Evolutionary conservation across 768 basidiomycete species (phyloP).

Genomic region (Leccinum ochraceum): DNA sequence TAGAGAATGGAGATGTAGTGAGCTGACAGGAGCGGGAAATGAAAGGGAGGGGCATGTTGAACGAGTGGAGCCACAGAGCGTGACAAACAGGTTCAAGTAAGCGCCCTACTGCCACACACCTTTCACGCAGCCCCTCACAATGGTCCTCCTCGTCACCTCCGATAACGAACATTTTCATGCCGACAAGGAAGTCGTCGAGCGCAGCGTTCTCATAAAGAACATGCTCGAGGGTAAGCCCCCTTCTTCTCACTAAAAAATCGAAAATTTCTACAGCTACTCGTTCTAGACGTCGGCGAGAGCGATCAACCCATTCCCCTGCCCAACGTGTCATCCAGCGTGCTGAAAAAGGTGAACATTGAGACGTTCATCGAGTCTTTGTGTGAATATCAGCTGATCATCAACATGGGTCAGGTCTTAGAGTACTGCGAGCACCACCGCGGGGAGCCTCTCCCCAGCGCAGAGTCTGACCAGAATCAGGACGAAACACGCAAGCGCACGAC

Average conservation of each 20-base stretch:
- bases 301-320: constrained; percentile 94
- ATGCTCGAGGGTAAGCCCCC: constrained; percentile 90
- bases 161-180: constrained; percentile 95
- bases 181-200: constrained; percentile 93
- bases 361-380: constrained; percentile 3
- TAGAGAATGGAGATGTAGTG: constrained; percentile 51
- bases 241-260: neutral
- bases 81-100: constrained; percentile 7
- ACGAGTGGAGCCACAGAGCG: constrained; percentile 13
- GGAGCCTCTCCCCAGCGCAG: constrained; percentile 90
- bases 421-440: constrained; percentile 99
- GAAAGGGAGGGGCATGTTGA: constrained; percentile 30
- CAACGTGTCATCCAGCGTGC: constrained; percentile 88
- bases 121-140: constrained; percentile 31
- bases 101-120: constrained; percentile 1
- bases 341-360: constrained; percentile 73
- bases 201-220: constrained; percentile 96
- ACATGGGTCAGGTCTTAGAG: constrained; percentile 77
- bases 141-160: constrained; percentile 90
- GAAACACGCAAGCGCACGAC: constrained; percentile 98
- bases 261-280: neutral
- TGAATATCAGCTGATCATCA: constrained; percentile 4
- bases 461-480: constrained; percentile 79
- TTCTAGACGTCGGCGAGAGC: constrained; percentile 86
- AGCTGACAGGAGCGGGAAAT: constrained; percentile 44